These are phyloP conservation scores for Blastomyces parvus DNA, from an alignment of 2,329 filamentous ascomycete genomes.

Conservation along the genomic window DNA sequence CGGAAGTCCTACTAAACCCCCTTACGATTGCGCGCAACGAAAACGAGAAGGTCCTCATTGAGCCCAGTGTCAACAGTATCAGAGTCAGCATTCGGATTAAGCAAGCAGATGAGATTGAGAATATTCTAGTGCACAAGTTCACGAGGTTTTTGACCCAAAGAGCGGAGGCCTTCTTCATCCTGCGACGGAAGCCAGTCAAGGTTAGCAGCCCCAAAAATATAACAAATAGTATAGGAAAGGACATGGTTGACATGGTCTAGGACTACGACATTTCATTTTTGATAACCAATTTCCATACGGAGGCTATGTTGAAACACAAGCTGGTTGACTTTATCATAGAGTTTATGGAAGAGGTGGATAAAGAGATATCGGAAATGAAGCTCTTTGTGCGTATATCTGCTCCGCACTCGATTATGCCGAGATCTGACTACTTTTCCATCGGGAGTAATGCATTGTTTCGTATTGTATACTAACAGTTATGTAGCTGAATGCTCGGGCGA, in stretches of 20 bases:
- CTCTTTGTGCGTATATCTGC: conserved; percentile 66
- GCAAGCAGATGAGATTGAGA: conserved; percentile 97
- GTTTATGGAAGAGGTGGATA: conserved; percentile 99
- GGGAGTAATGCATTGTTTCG: conserved; percentile 13
- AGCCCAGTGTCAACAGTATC: conserved; percentile 93
- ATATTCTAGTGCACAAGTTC: conserved; percentile 97
- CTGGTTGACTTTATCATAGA: conserved; percentile 98
- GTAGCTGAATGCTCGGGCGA: conserved; percentile 87
- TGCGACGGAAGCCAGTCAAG: conserved; percentile 90
- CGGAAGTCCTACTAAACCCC: conserved; percentile 87
- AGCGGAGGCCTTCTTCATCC: conserved; percentile 93
- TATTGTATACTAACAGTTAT: conserved; percentile 24
- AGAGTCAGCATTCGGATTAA: conserved; percentile 98
- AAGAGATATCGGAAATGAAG: conserved; percentile 99
- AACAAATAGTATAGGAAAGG: conserved; percentile 18
- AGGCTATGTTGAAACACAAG: conserved; percentile 98
- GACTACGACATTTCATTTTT: conserved; percentile 98
- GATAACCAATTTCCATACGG: conserved; percentile 97
- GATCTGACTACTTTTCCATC: neutral
- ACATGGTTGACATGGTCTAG: conserved; percentile 40
- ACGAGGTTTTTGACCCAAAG: conserved; percentile 92
- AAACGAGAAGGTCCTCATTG: conserved; percentile 91
- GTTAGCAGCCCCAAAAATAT: conserved; percentile 38
- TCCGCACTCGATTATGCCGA: neutral
- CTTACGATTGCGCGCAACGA: conserved; percentile 88